Percentiles rank a stretch among this genome's conserved stretches.
phyloP scores from a whole-genome alignment of 495 filamentous ascomycete genomes.

The Xylaria telfairii region DNA sequence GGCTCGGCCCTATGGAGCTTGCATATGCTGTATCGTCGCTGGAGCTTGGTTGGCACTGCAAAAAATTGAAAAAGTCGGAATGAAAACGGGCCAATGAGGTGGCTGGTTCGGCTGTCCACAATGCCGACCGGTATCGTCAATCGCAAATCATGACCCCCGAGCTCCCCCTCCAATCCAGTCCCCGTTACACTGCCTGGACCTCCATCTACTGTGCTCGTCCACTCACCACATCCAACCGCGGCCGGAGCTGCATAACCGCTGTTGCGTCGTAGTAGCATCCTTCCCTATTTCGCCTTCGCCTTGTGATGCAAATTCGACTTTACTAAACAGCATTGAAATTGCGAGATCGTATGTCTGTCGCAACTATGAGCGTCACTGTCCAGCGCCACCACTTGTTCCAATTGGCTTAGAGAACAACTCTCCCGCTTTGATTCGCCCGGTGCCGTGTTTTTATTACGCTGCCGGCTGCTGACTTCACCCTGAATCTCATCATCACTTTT shows the following conservation, averaged over 20 bases:
- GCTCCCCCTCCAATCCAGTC: conserved; percentile 14
- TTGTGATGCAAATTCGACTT: conserved; percentile 12
- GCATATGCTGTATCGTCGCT: conserved; percentile 15
- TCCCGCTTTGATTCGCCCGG: conserved; percentile 21
- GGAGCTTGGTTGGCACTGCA: conserved; percentile 10
- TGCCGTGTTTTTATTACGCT: conserved; percentile 22
- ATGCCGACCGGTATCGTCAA: conserved; percentile 42
- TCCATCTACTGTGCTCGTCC: conserved; percentile 17
- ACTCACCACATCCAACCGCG: conserved; percentile 22
- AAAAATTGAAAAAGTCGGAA: conserved; percentile 30
- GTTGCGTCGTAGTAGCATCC: conserved; percentile 22
- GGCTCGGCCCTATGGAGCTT: conserved; percentile 25
- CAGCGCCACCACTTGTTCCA: conserved; percentile 24
- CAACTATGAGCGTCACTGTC: conserved; percentile 19
- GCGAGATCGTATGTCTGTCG: conserved; percentile 15
- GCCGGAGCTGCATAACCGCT: conserved; percentile 28
- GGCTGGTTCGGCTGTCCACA: conserved; percentile 34
- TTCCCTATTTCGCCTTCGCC: not conserved
- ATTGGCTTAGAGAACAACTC: conserved; percentile 18
- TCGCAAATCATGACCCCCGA: conserved; percentile 31
- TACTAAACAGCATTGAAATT: conserved; percentile 19
- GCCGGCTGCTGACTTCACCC: conserved; percentile 22
- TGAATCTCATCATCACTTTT: conserved; percentile 8
- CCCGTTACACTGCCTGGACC: conserved; percentile 27
- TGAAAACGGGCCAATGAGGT: conserved; percentile 32